Evolutionary conservation across 1,284 basidiomycete species (phyloP).

Genomic region (Leccinum pachyderme): DNA sequence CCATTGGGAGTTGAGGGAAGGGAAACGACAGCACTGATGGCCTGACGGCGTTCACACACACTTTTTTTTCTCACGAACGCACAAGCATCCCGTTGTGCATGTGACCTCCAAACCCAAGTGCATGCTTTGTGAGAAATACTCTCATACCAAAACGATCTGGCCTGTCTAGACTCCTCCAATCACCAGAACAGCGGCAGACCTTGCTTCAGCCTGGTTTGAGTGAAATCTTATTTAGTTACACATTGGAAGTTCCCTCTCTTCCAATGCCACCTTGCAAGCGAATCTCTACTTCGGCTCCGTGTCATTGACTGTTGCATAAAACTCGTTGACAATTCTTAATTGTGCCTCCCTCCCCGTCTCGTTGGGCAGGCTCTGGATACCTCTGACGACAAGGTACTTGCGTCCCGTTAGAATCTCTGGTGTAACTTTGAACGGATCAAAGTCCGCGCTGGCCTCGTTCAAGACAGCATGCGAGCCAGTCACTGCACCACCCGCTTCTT

Average conservation of each 20-base stretch:
- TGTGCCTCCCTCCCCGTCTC: constrained; percentile 75
- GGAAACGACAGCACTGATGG: background rate
- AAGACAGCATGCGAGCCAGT: constrained; percentile 63
- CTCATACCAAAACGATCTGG: no score
- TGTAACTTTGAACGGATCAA: constrained; percentile 51
- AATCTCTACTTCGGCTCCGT: constrained; percentile 44
- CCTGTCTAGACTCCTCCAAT: no score
- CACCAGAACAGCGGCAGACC: no score
- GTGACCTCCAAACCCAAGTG: no score
- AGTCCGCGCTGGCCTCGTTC: constrained; percentile 39
- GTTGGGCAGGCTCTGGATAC: constrained; percentile 54
- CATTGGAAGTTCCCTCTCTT: no score
- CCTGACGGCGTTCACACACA: background rate
- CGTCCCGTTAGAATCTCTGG: constrained; percentile 77
- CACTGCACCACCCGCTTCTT: constrained; percentile 83
- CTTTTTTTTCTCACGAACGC: background rate
- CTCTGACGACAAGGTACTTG: constrained; percentile 83
- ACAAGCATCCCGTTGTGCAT: background rate
- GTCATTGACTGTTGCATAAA: constrained; percentile 82
- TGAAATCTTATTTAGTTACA: no score
- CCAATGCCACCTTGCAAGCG: background rate
- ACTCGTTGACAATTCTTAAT: constrained; percentile 77
- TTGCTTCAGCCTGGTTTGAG: no score
- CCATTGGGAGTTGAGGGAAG: constrained; percentile 10
- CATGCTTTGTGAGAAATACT: no score